Percentiles rank a stretch among this genome's conserved stretches.
These are phyloP conservation scores for Hyphodiscus sp. DNA, from an alignment of 2,329 filamentous ascomycete genomes.

Conservation along the genomic window DNA sequence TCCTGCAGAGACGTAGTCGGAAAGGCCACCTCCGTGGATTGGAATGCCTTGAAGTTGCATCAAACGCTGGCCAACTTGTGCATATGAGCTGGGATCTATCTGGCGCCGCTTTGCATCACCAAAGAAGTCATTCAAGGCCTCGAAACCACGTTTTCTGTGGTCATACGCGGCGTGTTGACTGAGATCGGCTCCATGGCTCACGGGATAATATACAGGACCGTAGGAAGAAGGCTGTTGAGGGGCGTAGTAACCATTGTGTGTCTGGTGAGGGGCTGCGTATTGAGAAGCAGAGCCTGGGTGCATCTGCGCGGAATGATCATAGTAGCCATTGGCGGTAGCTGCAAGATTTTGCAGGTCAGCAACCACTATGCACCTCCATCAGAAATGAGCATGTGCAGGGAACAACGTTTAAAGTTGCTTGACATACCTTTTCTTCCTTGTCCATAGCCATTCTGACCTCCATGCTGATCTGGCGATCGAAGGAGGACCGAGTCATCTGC, in stretches of 20 bases:
- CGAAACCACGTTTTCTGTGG: slow-evolving; percentile 75
- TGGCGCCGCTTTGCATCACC: slow-evolving; percentile 86
- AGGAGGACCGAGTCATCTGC: slow-evolving; percentile 83
- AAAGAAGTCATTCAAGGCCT: slow-evolving; percentile 90
- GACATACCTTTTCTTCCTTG: slow-evolving; percentile 36
- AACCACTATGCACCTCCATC: slow-evolving; percentile 23
- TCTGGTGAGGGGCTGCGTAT: slow-evolving; percentile 50
- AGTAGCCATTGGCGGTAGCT: slow-evolving; percentile 40
- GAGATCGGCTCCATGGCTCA: slow-evolving; percentile 58
- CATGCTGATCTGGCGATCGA: slow-evolving; percentile 28
- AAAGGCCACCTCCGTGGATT: slow-evolving; percentile 47
- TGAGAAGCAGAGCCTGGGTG: slow-evolving; percentile 44
- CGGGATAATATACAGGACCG: slow-evolving; percentile 75
- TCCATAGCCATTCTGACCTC: slow-evolving; percentile 41
- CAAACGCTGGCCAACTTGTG: slow-evolving; percentile 83
- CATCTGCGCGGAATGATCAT: slow-evolving; percentile 58
- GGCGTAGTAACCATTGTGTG: slow-evolving; percentile 44
- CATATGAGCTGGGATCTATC: slow-evolving; percentile 83
- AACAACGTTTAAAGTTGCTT: slow-evolving; percentile 20
- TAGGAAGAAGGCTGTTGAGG: slow-evolving; percentile 49
- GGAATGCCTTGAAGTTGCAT: slow-evolving; percentile 69
- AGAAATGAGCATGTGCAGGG: slow-evolving; percentile 21
- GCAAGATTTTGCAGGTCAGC: slow-evolving; percentile 29
- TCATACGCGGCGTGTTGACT: slow-evolving; percentile 59
- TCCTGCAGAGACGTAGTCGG: slow-evolving; percentile 50